Conservation (phyloP, 495 filamentous ascomycete genomes). For the Penicillium lividum region DNA sequence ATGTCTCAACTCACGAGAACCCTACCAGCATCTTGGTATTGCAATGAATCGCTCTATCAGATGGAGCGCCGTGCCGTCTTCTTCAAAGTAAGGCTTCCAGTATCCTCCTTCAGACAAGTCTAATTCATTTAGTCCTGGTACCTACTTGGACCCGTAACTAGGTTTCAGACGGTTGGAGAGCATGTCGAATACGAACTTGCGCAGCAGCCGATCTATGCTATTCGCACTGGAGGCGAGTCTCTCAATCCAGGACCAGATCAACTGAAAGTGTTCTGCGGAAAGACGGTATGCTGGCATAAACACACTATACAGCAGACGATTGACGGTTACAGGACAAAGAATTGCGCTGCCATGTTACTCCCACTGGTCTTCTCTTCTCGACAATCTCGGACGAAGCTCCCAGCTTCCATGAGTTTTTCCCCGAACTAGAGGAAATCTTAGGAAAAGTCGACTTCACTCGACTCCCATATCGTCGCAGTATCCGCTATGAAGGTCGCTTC, state of each 20-base stretch:
- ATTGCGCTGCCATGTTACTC: constrained; percentile 49
- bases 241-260: constrained; percentile 33
- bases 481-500: constrained; percentile 58
- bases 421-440: constrained; percentile 49
- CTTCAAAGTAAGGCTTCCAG: constrained; percentile 39
- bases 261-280: constrained; percentile 45
- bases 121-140: constrained; percentile 55
- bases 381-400: constrained; percentile 53
- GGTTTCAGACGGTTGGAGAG: constrained; percentile 49
- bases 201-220: constrained; percentile 49
- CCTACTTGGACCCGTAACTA: constrained; percentile 60
- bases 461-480: constrained; percentile 55
- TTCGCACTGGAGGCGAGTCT: constrained; percentile 36
- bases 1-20: constrained; percentile 45
- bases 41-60: constrained; percentile 45
- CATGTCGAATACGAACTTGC: constrained; percentile 57
- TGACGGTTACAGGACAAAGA: constrained; percentile 24
- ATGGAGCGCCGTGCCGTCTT: constrained; percentile 59
- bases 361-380: constrained; percentile 56
- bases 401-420: constrained; percentile 57
- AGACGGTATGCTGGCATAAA: constrained; percentile 26
- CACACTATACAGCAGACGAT: background rate
- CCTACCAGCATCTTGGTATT: constrained; percentile 48
- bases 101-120: background rate
- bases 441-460: constrained; percentile 58